Base-by-base conservation (phyloP, 2,329 filamentous ascomycete species). In the Pseudonectria buxi region DNA sequence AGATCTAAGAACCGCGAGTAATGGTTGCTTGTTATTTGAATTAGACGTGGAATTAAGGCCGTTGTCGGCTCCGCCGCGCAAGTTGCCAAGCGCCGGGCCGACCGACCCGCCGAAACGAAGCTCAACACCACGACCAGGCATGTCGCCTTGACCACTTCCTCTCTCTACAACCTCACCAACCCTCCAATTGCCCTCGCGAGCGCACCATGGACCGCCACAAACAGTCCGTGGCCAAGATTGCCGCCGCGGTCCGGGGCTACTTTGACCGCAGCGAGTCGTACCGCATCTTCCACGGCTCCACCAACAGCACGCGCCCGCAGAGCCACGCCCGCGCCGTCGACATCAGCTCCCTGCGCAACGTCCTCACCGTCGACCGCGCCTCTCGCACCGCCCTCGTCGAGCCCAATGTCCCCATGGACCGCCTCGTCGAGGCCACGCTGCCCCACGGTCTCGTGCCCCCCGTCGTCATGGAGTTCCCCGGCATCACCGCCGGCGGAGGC, bases 381-480 rank as follows among this genome's bases (percentile, higher is more conserved):
- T 55, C 54, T 2, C 69, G 69, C 35, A 79, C 71, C 6, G 82
- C 79, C 4, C 67, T 86, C 15, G 81, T 86, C 27, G 81, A 87
- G 63, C 81, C 83, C 34, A 87, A 86, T 50, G 82, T 86, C 10
- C 73, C 81, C 16, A 85, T 87, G 81, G 82, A 86, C 58, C 62
- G 67, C 0, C 71, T 87, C 13, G 79, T 85, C 33, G 75, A 79
- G 51, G 65, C 68, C 16, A 85, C 81, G 1, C 64, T 86, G 27
- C 64, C 64, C n/a, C 65, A 82, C 51, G 77, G 76, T 16, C 68
- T 86, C 3, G 69, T 86, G 3, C 81, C 82, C 0, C 80, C 79
- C 3, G 77, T 86, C 3, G 80, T 86, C 15, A 84, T 83, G 77
- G 82, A 86, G 56, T 86, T 86, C 47, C 81, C 81, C 0, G 82